phyloP scores from a whole-genome alignment of 768 basidiomycete species.

The Boletus rubroflammeus region DNA sequence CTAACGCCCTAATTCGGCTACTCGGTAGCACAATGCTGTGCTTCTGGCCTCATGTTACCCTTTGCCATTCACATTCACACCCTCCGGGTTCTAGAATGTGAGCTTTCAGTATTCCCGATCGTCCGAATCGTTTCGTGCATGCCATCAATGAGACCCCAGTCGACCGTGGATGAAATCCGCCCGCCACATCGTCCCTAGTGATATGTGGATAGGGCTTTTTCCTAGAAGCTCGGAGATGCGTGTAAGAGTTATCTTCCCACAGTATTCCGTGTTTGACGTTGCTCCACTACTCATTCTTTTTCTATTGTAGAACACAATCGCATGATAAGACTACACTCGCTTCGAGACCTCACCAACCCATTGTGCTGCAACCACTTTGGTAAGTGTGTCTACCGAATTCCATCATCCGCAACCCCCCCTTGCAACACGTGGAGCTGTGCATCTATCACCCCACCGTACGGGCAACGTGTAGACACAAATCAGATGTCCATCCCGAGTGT shows the following conservation, averaged over 20 bases:
- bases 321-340: neutral
- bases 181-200: neutral
- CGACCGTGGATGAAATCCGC: neutral
- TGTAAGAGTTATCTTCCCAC: conserved; percentile 3
- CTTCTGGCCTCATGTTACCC: conserved; percentile 29
- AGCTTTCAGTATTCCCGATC: conserved; percentile 17
- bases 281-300: neutral
- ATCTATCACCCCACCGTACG: conserved; percentile 1
- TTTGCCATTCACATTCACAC: conserved; percentile 25
- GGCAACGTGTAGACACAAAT: conserved; percentile 16
- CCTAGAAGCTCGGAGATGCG: conserved; percentile 1
- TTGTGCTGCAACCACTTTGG: conserved; percentile 2
- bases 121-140: conserved; percentile 14
- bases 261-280: neutral
- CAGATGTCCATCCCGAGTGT: conserved; percentile 1
- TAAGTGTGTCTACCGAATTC: conserved; percentile 1
- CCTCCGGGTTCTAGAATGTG: conserved; percentile 23
- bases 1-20: conserved; percentile 17
- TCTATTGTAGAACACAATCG: neutral
- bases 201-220: neutral
- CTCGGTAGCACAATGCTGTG: conserved; percentile 18
- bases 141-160: conserved; percentile 20
- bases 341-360: neutral
- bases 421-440: conserved; percentile 19
- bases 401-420: conserved; percentile 4